phyloP scores from a whole-genome alignment of 2,329 filamentous ascomycete species.

The Emergomyces orientalis region DNA sequence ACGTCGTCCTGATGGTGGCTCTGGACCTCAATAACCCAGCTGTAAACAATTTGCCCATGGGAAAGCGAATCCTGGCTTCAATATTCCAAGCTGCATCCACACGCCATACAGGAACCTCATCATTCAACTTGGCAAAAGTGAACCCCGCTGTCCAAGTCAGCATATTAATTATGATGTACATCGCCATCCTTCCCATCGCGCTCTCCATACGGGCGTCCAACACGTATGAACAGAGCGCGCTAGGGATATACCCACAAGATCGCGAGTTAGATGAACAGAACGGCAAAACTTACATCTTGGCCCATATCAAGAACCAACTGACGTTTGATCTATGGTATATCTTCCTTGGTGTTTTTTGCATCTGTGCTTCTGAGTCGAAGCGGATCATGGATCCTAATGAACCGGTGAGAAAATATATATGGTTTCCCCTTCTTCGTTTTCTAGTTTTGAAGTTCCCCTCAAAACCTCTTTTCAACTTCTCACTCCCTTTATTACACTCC shows the following conservation, averaged over 20 bases:
- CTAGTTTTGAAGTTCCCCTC: background rate
- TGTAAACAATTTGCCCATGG: constrained; percentile 25
- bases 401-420: constrained; percentile 21
- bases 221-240: constrained; percentile 57
- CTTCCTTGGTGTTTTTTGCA: constrained; percentile 45
- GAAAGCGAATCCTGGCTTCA: constrained; percentile 21
- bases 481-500: background rate
- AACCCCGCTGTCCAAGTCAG: constrained; percentile 47
- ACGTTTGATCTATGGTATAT: constrained; percentile 59
- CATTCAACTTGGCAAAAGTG: constrained; percentile 43
- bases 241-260: constrained; percentile 44
- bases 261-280: constrained; percentile 19
- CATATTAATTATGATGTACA: constrained; percentile 91
- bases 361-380: constrained; percentile 42
- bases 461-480: background rate
- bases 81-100: constrained; percentile 49
- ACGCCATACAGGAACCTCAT: constrained; percentile 43
- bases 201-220: constrained; percentile 72
- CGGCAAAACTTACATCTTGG: constrained; percentile 37
- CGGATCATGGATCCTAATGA: constrained; percentile 21
- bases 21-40: constrained; percentile 45
- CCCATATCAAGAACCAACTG: constrained; percentile 54
- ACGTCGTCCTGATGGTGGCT: constrained; percentile 47
- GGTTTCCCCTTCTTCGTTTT: background rate
- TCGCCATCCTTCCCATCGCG: constrained; percentile 88